These are phyloP conservation scores for Hypoxylon crocopeplum DNA, from an alignment of 495 filamentous ascomycete species.

Conservation along the genomic window DNA sequence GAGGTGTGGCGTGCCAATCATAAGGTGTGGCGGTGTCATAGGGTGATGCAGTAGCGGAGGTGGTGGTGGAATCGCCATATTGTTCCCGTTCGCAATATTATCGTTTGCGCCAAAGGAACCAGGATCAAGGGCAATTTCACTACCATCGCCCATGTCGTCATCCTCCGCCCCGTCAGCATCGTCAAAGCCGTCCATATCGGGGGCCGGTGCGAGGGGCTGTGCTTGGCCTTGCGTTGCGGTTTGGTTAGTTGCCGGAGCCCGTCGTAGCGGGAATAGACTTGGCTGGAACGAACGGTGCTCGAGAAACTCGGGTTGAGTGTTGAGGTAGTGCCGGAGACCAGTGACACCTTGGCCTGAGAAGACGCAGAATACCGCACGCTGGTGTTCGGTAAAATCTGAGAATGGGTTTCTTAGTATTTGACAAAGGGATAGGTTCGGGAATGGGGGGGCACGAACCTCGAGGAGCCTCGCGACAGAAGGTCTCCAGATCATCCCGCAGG, in stretches of 20 bases:
- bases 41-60: conserved; percentile 7
- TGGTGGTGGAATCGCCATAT: conserved; percentile 17
- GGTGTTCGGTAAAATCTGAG: conserved; percentile 91
- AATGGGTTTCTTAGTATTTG: conserved; percentile 38
- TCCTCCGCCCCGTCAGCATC: conserved; percentile 50
- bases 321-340: conserved; percentile 78
- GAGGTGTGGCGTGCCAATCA: conserved; percentile 3
- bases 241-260: conserved; percentile 12
- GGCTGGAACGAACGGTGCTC: conserved; percentile 14
- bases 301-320: conserved; percentile 52
- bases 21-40: background rate
- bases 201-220: conserved; percentile 1
- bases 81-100: conserved; percentile 11
- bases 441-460: conserved; percentile 54
- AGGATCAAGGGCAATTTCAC: conserved; percentile 49
- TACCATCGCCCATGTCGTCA: conserved; percentile 53
- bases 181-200: conserved; percentile 44
- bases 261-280: conserved; percentile 12
- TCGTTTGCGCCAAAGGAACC: conserved; percentile 19
- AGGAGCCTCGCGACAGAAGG: conserved; percentile 87
- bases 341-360: conserved; percentile 89
- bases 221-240: conserved; percentile 15
- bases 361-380: conserved; percentile 94
- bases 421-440: background rate
- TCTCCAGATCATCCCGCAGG: conserved; percentile 75